These are phyloP conservation scores for Pseudocercospora crystallina DNA, from an alignment of 2,329 filamentous ascomycete species.

Conservation along the genomic window DNA sequence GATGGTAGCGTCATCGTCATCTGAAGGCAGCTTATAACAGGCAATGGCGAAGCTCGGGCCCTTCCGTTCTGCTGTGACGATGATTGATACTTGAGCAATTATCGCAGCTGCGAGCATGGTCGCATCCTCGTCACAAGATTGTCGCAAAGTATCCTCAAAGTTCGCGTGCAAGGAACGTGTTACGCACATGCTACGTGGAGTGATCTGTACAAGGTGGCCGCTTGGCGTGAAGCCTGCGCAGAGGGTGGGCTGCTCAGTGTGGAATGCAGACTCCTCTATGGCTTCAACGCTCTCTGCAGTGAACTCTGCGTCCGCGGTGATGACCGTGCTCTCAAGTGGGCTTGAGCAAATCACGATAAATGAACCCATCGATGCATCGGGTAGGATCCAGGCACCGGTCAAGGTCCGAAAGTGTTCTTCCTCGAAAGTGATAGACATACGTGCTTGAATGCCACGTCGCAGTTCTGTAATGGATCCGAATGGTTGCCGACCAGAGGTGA, in stretches of 20 bases:
- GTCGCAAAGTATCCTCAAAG: constrained; percentile 30
- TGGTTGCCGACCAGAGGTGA: constrained; percentile 45
- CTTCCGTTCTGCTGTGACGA: constrained; percentile 22
- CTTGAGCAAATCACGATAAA: constrained; percentile 39
- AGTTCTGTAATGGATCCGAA: constrained; percentile 47
- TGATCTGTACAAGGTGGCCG: constrained; percentile 32
- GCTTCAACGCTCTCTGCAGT: constrained; percentile 18
- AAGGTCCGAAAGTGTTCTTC: constrained; percentile 28
- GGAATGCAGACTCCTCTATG: constrained; percentile 23
- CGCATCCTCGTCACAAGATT: constrained; percentile 8
- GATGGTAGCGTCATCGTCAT: constrained; percentile 9
- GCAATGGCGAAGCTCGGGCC: constrained; percentile 11
- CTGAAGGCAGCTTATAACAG: constrained; percentile 9
- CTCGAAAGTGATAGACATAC: constrained; percentile 25
- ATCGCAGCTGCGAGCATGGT: constrained; percentile 29
- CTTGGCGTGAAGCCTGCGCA: constrained; percentile 21
- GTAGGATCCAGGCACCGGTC: constrained; percentile 40
- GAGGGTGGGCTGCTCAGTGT: constrained; percentile 28
- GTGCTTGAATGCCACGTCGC: constrained; percentile 42
- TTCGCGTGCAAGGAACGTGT: constrained; percentile 23
- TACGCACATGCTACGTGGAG: constrained; percentile 23
- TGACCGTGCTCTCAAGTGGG: constrained; percentile 28
- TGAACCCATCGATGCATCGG: constrained; percentile 31
- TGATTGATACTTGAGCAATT: constrained; percentile 9
- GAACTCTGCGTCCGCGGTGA: constrained; percentile 19